Evolutionary conservation across 345 rosid species (phyloP).

Genomic region (Brassica nigra): DNA sequence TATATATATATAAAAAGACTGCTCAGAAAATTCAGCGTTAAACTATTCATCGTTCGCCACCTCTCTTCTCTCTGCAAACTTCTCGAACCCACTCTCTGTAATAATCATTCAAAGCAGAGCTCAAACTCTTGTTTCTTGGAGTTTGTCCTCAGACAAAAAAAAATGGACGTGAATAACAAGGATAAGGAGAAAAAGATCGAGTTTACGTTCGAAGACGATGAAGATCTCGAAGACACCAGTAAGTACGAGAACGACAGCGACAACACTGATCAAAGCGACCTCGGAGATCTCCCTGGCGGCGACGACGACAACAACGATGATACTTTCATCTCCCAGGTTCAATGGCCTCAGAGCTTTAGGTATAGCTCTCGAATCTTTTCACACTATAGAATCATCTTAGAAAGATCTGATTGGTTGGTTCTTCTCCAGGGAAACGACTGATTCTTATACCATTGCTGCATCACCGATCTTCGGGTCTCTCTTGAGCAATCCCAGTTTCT

Average conservation of each 20-base stretch:
- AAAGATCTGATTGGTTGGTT: neutral
- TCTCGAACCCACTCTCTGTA: constrained; percentile 34
- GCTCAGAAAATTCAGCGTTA: neutral
- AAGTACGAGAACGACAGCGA: constrained; percentile 38
- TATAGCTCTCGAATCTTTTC: constrained; percentile 28
- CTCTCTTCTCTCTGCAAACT: constrained; percentile 19
- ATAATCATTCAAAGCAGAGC: neutral
- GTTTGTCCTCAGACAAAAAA: neutral
- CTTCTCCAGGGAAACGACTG: constrained; percentile 65
- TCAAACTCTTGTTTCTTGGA: neutral
- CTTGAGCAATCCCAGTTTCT: constrained; percentile 42
- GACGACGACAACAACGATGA: constrained; percentile 44
- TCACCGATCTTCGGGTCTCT: constrained; percentile 68
- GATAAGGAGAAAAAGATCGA: constrained; percentile 13
- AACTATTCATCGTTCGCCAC: neutral
- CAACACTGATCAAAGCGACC: constrained; percentile 27
- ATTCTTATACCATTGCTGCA: constrained; percentile 73
- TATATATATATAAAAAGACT: neutral
- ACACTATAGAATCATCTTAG: neutral
- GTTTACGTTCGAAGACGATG: constrained; percentile 48
- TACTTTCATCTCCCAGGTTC: constrained; percentile 50
- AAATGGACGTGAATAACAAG: constrained; percentile 38
- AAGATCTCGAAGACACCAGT: constrained; percentile 45
- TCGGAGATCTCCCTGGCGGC: constrained; percentile 39
- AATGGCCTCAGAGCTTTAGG: constrained; percentile 88